Percentiles rank a stretch among this genome's conserved stretches.
phyloP scores from a whole-genome alignment of 148 eudicot genomes.

The Arctostaphylos glauca region DNA sequence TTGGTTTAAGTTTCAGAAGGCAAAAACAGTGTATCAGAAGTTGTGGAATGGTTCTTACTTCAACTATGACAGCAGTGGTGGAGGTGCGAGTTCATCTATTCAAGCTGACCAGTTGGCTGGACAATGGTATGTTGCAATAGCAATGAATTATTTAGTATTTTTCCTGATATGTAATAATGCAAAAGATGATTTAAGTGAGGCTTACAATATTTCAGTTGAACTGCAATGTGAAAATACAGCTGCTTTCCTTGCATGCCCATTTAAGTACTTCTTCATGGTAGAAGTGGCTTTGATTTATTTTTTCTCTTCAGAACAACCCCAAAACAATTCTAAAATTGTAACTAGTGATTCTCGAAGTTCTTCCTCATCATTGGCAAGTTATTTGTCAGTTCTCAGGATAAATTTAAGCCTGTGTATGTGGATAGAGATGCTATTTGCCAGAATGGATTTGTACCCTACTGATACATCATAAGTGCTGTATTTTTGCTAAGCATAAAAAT shows the following conservation, averaged over 20 bases:
- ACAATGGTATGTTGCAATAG: slow-evolving; percentile 15
- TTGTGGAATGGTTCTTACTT: slow-evolving; percentile 95
- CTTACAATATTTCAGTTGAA: neutral
- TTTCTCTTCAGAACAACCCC: neutral
- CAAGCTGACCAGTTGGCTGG: slow-evolving; percentile 36
- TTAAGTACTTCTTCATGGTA: neutral
- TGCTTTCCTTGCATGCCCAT: neutral
- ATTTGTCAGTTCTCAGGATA: neutral
- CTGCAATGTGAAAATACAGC: neutral
- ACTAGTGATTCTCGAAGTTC: neutral
- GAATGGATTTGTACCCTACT: no score
- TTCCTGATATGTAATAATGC: neutral
- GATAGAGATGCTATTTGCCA: no score
- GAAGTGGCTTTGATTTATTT: neutral
- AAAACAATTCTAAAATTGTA: neutral
- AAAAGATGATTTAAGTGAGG: neutral
- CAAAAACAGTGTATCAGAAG: slow-evolving; percentile 67
- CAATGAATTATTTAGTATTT: neutral
- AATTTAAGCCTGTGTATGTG: neutral
- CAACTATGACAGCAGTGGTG: slow-evolving; percentile 71
- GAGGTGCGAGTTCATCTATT: slow-evolving; percentile 46
- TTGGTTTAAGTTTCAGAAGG: slow-evolving; percentile 72
- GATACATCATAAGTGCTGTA: no score
- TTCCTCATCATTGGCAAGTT: neutral
- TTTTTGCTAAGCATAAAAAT: neutral